Evolutionary conservation across 345 rosid species (phyloP).

Genomic region (Pugionium dolabratum): DNA sequence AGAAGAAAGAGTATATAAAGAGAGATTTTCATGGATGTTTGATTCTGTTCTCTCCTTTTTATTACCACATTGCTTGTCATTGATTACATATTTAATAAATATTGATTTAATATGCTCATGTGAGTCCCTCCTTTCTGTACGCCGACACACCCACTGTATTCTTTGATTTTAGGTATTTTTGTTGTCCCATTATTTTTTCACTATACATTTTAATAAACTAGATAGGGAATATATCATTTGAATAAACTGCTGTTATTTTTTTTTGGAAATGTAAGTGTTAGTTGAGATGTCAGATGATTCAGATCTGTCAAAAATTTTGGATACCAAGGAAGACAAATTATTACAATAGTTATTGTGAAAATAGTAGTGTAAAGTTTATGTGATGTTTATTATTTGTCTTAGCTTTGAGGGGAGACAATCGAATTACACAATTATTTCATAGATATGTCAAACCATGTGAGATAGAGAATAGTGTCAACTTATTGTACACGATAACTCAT

Average conservation of each 20-base stretch:
- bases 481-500: slow-evolving; percentile 12
- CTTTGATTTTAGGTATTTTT: no score
- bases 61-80: background rate
- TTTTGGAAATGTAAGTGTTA: slow-evolving; percentile 27
- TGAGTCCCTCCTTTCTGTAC: slow-evolving; percentile 42
- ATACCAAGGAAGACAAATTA: slow-evolving; percentile 21
- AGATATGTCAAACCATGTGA: slow-evolving; percentile 29
- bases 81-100: slow-evolving; percentile 1
- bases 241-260: slow-evolving; percentile 3
- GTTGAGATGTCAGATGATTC: slow-evolving; percentile 29
- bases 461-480: slow-evolving; percentile 13
- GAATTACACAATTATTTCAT: slow-evolving; percentile 20
- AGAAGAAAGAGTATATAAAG: slow-evolving; percentile 28
- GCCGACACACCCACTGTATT: slow-evolving; percentile 40
- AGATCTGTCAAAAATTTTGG: slow-evolving; percentile 25
- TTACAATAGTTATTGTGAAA: background rate
- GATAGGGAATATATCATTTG: background rate
- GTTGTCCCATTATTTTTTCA: no score
- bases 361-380: slow-evolving; percentile 10
- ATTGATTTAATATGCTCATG: slow-evolving; percentile 15
- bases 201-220: no score
- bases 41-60: background rate
- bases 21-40: slow-evolving; percentile 21
- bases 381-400: slow-evolving; percentile 26
- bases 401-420: slow-evolving; percentile 28